Base-by-base conservation (phyloP, 2,329 filamentous ascomycete genomes). In the Sclerotinia trifoliorum region DNA sequence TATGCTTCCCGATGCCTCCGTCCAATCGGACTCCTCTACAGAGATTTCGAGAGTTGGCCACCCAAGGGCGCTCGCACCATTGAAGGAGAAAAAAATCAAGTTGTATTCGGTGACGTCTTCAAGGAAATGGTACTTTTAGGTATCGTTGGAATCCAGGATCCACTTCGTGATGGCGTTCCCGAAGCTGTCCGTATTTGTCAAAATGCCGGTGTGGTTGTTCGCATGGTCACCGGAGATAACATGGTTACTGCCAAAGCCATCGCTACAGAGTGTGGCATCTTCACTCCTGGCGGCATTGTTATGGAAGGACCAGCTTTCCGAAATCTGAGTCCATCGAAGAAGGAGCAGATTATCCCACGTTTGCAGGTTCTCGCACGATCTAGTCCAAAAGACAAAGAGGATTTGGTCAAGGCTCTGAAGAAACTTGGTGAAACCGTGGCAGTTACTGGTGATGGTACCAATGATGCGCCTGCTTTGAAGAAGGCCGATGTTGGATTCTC, bases 221-320 rank as follows among this genome's bases (percentile, higher is more conserved):
- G 89, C 73, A 91, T 91, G 88, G 89, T 91, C 62, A 91, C 89
- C 32, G 89, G 87, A 73, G 89, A 92, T 78, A 92, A 92, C 74
- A 81, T 91, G 70, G 82, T 87, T 26, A 93, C 90, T 29, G 90
- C 89, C 11, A 86, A 86, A 63, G 90, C 90, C 3, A 93, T 93
- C 73, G 90, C 90, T 2, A 83, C 81, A 11, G 88, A 93, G 69
- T 93, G 90, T 71, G 90, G 90, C 62, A 84, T 84, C 78, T 84
- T 83, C 24, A 80, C 78, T 39, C 71, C 75, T 5, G 84, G 85
- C 55, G 88, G 85, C 6, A 78, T 88, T 69, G 85, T 88, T 61
- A 89, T 91, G 87, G 88, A 91, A 79, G 89, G 88, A 0, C 88
- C 88, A 13, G 84, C 82, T 51, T 91, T 91, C 79, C 84, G 89